A percentile compares a stretch with the other conserved stretches of the same genome.
Evolutionary conservation across 2,329 filamentous ascomycete species (phyloP).

Genomic region (Ophiobolus disseminans): DNA sequence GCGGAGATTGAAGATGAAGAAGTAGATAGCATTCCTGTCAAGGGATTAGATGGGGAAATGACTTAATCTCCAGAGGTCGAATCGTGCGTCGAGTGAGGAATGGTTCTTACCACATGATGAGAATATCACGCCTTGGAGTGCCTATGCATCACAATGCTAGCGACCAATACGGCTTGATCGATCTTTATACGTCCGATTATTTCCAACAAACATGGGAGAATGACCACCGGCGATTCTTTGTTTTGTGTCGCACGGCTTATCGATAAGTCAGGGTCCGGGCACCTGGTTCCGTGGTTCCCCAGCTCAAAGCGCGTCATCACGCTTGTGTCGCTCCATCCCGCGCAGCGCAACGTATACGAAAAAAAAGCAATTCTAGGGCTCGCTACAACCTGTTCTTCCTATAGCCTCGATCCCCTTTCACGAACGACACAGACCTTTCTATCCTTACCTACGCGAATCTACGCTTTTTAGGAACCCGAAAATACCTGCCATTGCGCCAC

Average conservation of each 20-base stretch:
- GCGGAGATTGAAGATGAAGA: not conserved
- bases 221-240: not conserved
- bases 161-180: too few species aligned
- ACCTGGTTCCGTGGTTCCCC: too few species aligned
- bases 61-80: not conserved
- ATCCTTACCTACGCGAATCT: not conserved
- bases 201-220: too few species aligned
- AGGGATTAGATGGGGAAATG: conserved; percentile 10
- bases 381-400: not conserved
- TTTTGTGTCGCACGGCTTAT: not conserved
- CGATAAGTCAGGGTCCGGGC: not conserved
- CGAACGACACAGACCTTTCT: not conserved
- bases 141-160: too few species aligned
- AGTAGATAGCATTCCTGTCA: conserved; percentile 30
- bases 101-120: too few species aligned
- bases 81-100: too few species aligned
- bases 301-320: conserved; percentile 4
- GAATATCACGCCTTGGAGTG: too few species aligned
- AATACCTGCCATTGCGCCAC: not conserved
- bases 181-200: too few species aligned
- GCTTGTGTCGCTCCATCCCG: conserved; percentile 14
- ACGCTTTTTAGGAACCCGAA: conserved; percentile 2
- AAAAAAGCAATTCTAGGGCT: not conserved
- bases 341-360: conserved; percentile 19
- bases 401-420: not conserved